phyloP scores from a whole-genome alignment of 192 early-diverging fungal genomes.

The Backusella luteola region DNA sequence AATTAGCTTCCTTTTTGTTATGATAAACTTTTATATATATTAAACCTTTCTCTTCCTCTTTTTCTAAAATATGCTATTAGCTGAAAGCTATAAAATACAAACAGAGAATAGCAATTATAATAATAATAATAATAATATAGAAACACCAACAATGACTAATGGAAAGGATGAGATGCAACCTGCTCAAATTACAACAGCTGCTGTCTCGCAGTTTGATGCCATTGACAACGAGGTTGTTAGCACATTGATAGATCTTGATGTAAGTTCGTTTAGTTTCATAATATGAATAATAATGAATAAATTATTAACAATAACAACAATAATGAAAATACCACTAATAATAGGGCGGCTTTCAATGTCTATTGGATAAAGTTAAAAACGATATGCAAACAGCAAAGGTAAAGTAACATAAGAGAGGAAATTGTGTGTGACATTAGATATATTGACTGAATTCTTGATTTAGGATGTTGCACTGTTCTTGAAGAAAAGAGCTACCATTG shows the following conservation, averaged over 20 bases:
- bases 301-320: no score
- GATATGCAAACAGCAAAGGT: slow-evolving; percentile 69
- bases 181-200: neutral
- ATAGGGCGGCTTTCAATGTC: slow-evolving; percentile 10
- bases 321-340: neutral
- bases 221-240: slow-evolving; percentile 4
- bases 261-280: neutral
- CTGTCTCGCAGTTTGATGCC: neutral
- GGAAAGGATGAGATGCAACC: slow-evolving; percentile 6
- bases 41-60: neutral
- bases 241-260: slow-evolving; percentile 5
- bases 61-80: neutral
- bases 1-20: slow-evolving; percentile 1
- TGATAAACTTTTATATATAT: neutral
- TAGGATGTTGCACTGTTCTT: slow-evolving; percentile 78
- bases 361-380: slow-evolving; percentile 70
- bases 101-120: neutral
- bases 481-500: slow-evolving; percentile 84
- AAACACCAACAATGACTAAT: neutral
- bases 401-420: slow-evolving; percentile 7
- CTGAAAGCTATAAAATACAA: slow-evolving; percentile 9
- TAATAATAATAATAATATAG: neutral
- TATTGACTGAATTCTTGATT: neutral
- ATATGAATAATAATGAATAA: neutral
- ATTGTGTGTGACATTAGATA: slow-evolving; percentile 10